Percentiles rank a stretch among this genome's conserved stretches.
Conservation (phyloP, 2,329 filamentous ascomycete genomes). For the Botrytis aclada region DNA sequence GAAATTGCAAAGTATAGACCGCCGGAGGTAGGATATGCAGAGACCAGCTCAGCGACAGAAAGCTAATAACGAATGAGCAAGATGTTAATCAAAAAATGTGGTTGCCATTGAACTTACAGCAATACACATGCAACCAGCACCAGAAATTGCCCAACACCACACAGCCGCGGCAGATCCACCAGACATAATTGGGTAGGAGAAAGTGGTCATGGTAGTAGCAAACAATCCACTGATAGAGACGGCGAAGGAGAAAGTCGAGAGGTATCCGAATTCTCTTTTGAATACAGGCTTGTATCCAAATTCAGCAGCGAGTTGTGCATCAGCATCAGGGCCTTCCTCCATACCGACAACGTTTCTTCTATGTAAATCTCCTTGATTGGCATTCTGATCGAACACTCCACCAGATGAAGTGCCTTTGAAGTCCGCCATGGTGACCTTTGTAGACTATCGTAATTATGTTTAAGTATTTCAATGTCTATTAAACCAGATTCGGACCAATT, state of each 20-base stretch:
- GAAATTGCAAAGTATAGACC: conserved; percentile 56
- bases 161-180: conserved; percentile 53
- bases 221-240: conserved; percentile 56
- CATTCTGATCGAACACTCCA: background rate
- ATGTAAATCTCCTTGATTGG: conserved; percentile 3
- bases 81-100: background rate
- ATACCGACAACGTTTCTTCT: conserved; percentile 16
- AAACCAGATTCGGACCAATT: background rate
- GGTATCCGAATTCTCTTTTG: conserved; percentile 56
- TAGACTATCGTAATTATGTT: background rate
- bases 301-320: conserved; percentile 36
- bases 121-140: conserved; percentile 55
- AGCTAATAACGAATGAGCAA: conserved; percentile 28
- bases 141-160: conserved; percentile 58
- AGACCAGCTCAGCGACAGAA: conserved; percentile 38
- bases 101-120: conserved; percentile 34
- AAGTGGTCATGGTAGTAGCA: conserved; percentile 54
- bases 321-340: conserved; percentile 32
- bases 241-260: conserved; percentile 59
- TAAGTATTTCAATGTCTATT: background rate
- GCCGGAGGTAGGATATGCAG: conserved; percentile 50
- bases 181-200: conserved; percentile 51
- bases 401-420: conserved; percentile 7
- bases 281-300: conserved; percentile 47
- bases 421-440: conserved; percentile 11